Base-by-base conservation (phyloP, 1,284 basidiomycete genomes). In the Puccinia sorghi region DNA sequence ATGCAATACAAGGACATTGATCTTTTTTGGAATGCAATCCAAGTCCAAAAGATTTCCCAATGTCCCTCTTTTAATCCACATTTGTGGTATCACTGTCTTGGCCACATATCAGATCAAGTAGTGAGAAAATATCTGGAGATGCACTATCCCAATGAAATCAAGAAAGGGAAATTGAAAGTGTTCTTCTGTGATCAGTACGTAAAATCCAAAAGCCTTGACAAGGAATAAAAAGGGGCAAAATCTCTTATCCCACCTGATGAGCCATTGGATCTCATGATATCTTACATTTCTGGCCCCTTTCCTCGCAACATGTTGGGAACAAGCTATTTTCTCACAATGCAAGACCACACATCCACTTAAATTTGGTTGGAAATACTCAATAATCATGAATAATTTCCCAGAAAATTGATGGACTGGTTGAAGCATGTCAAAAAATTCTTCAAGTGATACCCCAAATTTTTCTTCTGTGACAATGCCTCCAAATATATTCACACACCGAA, bases 141-240 rank as follows among this genome's bases (percentile, higher is more conserved):
- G 12, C 32, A 41, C 5, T 41, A 57, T 17, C 70, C 70, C 1
- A 20, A 56, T 20, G 12, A 25, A 15, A 56, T 22, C 22, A 57
- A n/a, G n/a, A n/a, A n/a, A n/a, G n/a, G 6, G 4, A 8, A 1
- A 1, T 57, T 8, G 12, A 41, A 57, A 43, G 7, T 32, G 5
- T 56, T 72, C 32, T 57, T 57, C 37, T 72, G 70, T 25, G 32
- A 56, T 17, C 13, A n/a, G 20, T 72, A 52, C 39, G 50, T 52
- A n/a, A 72, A 39, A 1, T 72, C 70, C 3, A 72, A 72, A n/a
- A 12, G 2, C 4, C 7, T 52, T 9, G 20, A 52, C 22, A 7
- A 37, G 2, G 22, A 52, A 17, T 3, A 43, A 12, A 11, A 20
- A 3, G 66, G 66, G 4, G 43, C 17, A 9, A 20, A 7, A 8